A percentile compares a stretch with the other conserved stretches of the same genome.
Evolutionary conservation across 768 basidiomycete species (phyloP).

Genomic region (Suillus placidus): DNA sequence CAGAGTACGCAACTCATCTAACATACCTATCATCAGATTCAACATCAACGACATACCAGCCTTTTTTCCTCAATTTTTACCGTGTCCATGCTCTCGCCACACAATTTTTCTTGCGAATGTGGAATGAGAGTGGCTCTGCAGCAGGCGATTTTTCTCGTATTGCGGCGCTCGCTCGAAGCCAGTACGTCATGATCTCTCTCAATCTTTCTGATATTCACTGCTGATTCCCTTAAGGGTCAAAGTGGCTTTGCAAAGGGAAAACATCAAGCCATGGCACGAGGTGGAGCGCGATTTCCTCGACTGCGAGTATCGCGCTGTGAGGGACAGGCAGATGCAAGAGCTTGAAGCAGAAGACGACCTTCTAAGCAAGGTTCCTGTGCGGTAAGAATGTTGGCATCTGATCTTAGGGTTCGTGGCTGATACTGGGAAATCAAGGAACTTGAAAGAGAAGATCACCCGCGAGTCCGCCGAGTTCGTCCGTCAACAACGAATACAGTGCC

Average conservation of each 20-base stretch:
- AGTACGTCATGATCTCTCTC: conserved; percentile 52
- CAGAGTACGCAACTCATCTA: not conserved
- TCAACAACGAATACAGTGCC: conserved; percentile 85
- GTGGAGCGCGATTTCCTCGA: conserved; percentile 82
- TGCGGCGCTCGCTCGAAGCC: conserved; percentile 76
- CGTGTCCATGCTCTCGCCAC: conserved; percentile 80
- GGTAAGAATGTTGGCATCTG: conserved; percentile 49
- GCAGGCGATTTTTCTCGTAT: conserved; percentile 78
- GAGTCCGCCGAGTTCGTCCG: conserved; percentile 91
- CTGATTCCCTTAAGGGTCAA: conserved; percentile 56
- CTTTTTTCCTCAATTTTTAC: conserved; percentile 85
- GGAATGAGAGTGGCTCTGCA: conserved; percentile 84
- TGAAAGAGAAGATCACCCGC: conserved; percentile 83
- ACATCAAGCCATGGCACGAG: conserved; percentile 76
- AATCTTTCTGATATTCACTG: conserved; percentile 13
- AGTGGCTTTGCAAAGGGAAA: conserved; percentile 74
- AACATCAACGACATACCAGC: conserved; percentile 79
- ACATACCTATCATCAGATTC: conserved; percentile 49
- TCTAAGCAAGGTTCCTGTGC: conserved; percentile 80
- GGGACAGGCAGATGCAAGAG: conserved; percentile 89
- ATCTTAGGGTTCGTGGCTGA: conserved; percentile 11
- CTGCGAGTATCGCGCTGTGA: conserved; percentile 81
- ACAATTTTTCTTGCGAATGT: conserved; percentile 90
- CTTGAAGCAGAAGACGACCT: conserved; percentile 88
- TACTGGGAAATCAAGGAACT: conserved; percentile 53